phyloP scores from a whole-genome alignment of 257 asterid genomes.

The Solanum tacnaense region DNA sequence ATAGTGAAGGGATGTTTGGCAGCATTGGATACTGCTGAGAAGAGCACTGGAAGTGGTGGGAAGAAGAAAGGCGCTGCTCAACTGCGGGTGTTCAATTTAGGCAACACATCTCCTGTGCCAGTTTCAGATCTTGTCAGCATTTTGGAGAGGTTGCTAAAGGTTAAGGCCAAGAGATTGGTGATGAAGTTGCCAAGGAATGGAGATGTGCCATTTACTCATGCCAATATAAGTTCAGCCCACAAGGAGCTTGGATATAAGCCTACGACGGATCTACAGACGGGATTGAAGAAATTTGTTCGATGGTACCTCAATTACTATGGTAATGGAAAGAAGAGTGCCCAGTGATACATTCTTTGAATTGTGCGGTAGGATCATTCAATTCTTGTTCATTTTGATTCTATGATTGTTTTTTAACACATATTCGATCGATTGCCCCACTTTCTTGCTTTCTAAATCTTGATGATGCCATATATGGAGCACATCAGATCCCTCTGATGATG shows the following conservation, averaged over 20 bases:
- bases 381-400: constrained; percentile 64
- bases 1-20: constrained; percentile 93
- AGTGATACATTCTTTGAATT: constrained; percentile 43
- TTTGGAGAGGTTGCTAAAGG: constrained; percentile 78
- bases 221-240: constrained; percentile 80
- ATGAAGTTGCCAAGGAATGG: constrained; percentile 94
- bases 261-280: constrained; percentile 80
- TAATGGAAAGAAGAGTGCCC: constrained; percentile 69
- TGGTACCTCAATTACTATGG: constrained; percentile 86
- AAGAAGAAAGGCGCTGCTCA: constrained; percentile 94
- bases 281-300: constrained; percentile 90
- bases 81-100: constrained; percentile 73
- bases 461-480: constrained; percentile 22
- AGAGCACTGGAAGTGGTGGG: constrained; percentile 95
- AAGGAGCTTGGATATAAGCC: constrained; percentile 91
- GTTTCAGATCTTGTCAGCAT: constrained; percentile 88
- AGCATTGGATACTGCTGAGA: constrained; percentile 86
- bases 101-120: constrained; percentile 92
- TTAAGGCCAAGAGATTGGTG: constrained; percentile 66
- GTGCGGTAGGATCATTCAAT: constrained; percentile 54
- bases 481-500: constrained; percentile 24
- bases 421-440: constrained; percentile 24
- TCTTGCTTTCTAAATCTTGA: constrained; percentile 36
- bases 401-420: constrained; percentile 52
- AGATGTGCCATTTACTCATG: constrained; percentile 87